These are phyloP conservation scores for Phytophthora pistaciae DNA, from an alignment of 352 stramenopile species.

Conservation along the genomic window DNA sequence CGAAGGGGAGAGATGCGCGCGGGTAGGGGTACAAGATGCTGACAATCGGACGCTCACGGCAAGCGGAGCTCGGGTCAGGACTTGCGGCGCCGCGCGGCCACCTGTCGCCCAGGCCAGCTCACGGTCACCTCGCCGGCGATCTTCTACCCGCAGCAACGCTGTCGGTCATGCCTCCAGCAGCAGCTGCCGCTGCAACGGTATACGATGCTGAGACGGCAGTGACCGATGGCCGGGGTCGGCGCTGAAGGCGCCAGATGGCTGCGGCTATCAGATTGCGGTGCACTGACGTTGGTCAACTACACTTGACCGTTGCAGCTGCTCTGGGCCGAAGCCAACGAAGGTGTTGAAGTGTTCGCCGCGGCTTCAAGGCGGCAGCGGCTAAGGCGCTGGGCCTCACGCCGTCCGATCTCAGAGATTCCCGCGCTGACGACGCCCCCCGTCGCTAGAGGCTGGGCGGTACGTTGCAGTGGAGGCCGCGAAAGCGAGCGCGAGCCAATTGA, in stretches of 20 bases:
- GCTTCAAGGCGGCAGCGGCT: neutral
- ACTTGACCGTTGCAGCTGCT: constrained; percentile 5
- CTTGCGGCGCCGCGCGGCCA: constrained; percentile 12
- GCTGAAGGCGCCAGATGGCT: neutral
- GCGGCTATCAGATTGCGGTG: constrained; percentile 21
- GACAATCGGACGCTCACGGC: constrained; percentile 32
- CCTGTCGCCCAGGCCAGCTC: constrained; percentile 1
- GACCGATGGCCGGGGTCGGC: neutral
- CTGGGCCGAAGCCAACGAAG: neutral
- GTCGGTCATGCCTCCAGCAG: neutral
- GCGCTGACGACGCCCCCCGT: neutral
- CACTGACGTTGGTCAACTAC: constrained; percentile 5
- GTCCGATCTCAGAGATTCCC: neutral
- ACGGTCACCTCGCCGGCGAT: neutral
- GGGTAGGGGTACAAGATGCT: constrained; percentile 34
- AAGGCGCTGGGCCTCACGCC: neutral
- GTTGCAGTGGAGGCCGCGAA: neutral
- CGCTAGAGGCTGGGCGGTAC: neutral
- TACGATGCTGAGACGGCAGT: neutral
- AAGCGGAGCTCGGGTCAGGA: neutral
- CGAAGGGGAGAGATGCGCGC: constrained; percentile 25
- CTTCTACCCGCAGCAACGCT: neutral
- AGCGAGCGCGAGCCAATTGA: neutral
- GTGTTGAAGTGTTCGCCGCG: neutral
- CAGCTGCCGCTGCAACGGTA: neutral